Percentiles rank a stretch among this genome's conserved stretches.
phyloP scores from a whole-genome alignment of 345 rosid species.

The Eucalyptus regnans region DNA sequence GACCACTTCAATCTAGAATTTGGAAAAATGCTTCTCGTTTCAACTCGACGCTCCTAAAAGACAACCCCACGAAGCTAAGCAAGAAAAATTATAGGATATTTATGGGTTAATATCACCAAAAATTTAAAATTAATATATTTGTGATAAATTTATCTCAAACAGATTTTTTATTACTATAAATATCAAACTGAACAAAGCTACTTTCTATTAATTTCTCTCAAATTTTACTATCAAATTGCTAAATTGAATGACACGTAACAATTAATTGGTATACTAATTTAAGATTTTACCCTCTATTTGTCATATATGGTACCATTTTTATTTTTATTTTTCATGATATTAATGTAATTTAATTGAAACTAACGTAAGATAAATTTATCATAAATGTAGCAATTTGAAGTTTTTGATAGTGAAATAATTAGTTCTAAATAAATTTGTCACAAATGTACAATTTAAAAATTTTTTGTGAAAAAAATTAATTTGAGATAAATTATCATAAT shows the following conservation, averaged over 20 bases:
- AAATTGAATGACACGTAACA: rapidly evolving
- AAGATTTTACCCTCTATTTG: rapidly evolving
- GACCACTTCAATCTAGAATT: background rate
- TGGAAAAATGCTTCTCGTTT: background rate
- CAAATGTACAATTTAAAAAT: rapidly evolving
- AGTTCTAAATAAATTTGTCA: rapidly evolving
- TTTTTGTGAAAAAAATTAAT: no score
- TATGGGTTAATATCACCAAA: no score
- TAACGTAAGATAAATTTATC: rapidly evolving
- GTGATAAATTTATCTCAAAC: no score
- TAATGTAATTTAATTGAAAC: rapidly evolving
- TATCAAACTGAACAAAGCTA: no score
- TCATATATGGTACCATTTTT: rapidly evolving
- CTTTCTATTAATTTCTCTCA: rapidly evolving
- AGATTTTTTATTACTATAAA: no score
- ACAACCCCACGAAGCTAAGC: background rate
- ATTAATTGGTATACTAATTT: rapidly evolving
- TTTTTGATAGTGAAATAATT: rapidly evolving
- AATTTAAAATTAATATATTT: no score
- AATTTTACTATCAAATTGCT: no score
- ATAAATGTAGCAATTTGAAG: rapidly evolving
- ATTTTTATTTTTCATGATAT: no score
- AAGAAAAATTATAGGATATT: no score
- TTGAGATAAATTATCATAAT: no score
- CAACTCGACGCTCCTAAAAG: background rate